phyloP scores from a whole-genome alignment of 2,329 filamentous ascomycete genomes.

The Aspergillus ochraceoroseus region DNA sequence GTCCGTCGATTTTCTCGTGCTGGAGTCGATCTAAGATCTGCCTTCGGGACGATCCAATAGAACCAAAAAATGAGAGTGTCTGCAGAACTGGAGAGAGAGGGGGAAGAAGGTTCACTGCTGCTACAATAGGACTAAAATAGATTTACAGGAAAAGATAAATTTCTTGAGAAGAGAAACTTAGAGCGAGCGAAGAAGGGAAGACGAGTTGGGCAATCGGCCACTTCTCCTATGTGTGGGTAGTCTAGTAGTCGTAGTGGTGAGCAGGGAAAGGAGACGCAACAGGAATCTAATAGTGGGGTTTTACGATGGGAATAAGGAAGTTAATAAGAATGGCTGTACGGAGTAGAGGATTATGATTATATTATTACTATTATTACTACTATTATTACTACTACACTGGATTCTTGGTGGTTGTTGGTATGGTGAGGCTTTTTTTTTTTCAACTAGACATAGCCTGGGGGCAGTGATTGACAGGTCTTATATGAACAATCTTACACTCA shows the following conservation, averaged over 20 bases:
- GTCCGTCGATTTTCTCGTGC: too few species aligned
- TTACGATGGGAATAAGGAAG: too few species aligned
- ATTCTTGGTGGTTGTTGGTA: too few species aligned
- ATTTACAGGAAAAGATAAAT: too few species aligned
- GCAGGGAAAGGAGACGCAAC: too few species aligned
- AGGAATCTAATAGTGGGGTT: too few species aligned
- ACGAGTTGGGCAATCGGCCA: background rate
- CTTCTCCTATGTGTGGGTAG: background rate
- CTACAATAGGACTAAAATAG: background rate
- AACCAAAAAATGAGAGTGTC: constrained; percentile 20
- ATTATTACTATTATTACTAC: too few species aligned
- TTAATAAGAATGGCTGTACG: too few species aligned
- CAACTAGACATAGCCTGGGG: constrained; percentile 8
- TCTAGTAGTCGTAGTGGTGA: background rate
- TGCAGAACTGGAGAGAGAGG: background rate
- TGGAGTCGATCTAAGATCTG: constrained; percentile 31
- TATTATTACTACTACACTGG: too few species aligned
- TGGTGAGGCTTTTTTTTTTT: too few species aligned
- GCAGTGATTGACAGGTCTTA: constrained; percentile 1
- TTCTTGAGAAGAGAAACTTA: background rate
- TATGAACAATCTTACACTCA: constrained; percentile 4
- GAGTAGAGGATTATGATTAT: too few species aligned
- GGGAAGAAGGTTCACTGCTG: background rate
- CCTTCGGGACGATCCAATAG: constrained; percentile 27
- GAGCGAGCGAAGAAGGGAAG: background rate